Conservation (phyloP, 2,329 filamentous ascomycete genomes). For the Talaromyces sp. region DNA sequence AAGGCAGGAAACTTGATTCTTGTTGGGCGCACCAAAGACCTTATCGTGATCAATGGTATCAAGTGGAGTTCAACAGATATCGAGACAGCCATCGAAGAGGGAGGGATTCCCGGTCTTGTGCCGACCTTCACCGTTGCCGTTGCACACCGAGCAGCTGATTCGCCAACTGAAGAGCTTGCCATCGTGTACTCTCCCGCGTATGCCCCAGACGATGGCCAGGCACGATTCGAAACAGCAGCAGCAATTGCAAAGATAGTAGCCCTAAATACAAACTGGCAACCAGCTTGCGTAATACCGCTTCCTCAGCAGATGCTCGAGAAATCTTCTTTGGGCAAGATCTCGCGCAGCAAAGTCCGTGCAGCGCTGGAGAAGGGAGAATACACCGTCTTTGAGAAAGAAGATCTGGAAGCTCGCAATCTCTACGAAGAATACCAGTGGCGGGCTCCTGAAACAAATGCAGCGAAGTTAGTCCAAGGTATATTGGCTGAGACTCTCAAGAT, state of each 20-base stretch:
- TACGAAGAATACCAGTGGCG: slow-evolving; percentile 9
- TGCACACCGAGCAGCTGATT: slow-evolving; percentile 25
- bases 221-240: slow-evolving; percentile 26
- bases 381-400: not conserved
- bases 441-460: not conserved
- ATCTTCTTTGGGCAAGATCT: slow-evolving; percentile 44
- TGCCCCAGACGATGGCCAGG: slow-evolving; percentile 24
- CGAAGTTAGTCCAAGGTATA: slow-evolving; percentile 35
- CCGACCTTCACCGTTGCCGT: slow-evolving; percentile 40
- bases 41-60: slow-evolving; percentile 45
- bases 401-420: not conserved
- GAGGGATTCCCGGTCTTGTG: slow-evolving; percentile 27
- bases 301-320: slow-evolving; percentile 29
- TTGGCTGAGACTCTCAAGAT: slow-evolving; percentile 35
- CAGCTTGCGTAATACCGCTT: slow-evolving; percentile 31
- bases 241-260: slow-evolving; percentile 26
- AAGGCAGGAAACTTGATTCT: slow-evolving; percentile 38
- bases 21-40: slow-evolving; percentile 40
- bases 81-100: slow-evolving; percentile 37
- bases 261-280: slow-evolving; percentile 26
- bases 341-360: slow-evolving; percentile 25
- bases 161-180: slow-evolving; percentile 37
- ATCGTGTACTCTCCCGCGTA: slow-evolving; percentile 38
- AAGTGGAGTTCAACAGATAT: slow-evolving; percentile 38
- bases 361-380: not conserved